phyloP scores from a whole-genome alignment of 139 green algal genomes.

The Chlorella sorokiniana region DNA sequence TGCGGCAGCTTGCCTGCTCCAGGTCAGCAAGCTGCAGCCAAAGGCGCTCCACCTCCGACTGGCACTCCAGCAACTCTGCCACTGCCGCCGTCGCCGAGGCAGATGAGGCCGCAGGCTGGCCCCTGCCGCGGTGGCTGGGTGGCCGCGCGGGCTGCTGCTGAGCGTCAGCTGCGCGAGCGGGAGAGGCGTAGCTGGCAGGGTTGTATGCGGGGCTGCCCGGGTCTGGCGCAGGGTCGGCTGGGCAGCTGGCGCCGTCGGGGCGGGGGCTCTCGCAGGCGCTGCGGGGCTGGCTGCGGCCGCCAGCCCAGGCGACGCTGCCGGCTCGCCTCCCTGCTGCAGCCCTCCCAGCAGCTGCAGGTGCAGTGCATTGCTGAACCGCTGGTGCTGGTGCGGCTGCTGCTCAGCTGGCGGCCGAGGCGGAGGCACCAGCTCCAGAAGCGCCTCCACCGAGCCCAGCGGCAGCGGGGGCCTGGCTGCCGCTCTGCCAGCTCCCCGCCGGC shows the following conservation, averaged over 20 bases:
- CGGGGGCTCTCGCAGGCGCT: too few relatives aligned
- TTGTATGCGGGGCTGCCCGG: constrained; percentile 23
- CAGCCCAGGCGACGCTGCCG: background rate
- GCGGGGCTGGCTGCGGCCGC: too few relatives aligned
- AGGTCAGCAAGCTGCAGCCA: background rate
- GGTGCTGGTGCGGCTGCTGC: background rate
- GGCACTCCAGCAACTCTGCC: constrained; percentile 32
- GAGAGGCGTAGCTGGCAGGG: constrained; percentile 34
- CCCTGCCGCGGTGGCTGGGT: background rate
- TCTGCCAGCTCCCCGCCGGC: background rate
- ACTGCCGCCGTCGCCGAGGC: background rate
- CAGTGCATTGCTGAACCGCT: background rate
- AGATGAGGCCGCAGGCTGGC: background rate
- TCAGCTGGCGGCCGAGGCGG: background rate
- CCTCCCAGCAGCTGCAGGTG: background rate
- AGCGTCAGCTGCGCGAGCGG: background rate
- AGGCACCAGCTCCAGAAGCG: background rate
- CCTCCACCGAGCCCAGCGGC: background rate
- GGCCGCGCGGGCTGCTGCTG: constrained; percentile 1
- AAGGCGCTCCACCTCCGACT: background rate
- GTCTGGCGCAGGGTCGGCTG: background rate
- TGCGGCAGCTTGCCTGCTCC: constrained; percentile 16
- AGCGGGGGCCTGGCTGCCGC: background rate
- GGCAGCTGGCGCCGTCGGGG: too few relatives aligned
- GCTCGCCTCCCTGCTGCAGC: background rate